A percentile compares a stretch with the other conserved stretches of the same genome.
These are phyloP conservation scores for Prunus mira DNA, from an alignment of 306 rosid species.

Conservation along the genomic window DNA sequence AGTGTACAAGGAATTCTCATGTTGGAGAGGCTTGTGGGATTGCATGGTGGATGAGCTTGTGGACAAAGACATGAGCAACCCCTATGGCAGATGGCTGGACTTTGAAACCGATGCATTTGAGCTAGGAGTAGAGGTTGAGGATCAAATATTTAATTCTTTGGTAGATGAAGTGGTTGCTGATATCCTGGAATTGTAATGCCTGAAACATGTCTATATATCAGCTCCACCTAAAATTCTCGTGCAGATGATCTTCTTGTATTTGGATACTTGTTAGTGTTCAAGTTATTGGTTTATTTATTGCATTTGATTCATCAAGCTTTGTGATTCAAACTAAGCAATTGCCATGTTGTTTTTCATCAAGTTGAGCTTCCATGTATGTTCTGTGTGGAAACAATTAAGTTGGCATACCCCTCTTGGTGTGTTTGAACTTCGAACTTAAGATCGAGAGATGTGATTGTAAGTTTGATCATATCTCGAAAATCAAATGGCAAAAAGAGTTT, in stretches of 20 bases:
- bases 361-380: background rate
- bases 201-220: background rate
- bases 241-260: background rate
- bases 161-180: conserved; percentile 61
- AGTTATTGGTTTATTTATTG: conserved; percentile 10
- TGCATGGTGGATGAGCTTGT: conserved; percentile 91
- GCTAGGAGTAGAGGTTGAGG: conserved; percentile 66
- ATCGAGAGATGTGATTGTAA: background rate
- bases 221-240: conserved; percentile 2
- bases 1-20: conserved; percentile 64
- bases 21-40: conserved; percentile 67
- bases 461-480: background rate
- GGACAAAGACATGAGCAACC: conserved; percentile 82
- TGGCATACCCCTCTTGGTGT: background rate
- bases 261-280: background rate
- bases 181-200: conserved; percentile 33
- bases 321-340: too few species aligned
- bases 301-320: background rate
- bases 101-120: conserved; percentile 60
- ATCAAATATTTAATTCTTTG: conserved; percentile 60
- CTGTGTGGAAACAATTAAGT: background rate
- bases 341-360: too few species aligned
- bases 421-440: background rate
- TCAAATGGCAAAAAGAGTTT: background rate
- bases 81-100: conserved; percentile 74